Conservation (phyloP, 306 rosid species). For the Quercus parvula region DNA sequence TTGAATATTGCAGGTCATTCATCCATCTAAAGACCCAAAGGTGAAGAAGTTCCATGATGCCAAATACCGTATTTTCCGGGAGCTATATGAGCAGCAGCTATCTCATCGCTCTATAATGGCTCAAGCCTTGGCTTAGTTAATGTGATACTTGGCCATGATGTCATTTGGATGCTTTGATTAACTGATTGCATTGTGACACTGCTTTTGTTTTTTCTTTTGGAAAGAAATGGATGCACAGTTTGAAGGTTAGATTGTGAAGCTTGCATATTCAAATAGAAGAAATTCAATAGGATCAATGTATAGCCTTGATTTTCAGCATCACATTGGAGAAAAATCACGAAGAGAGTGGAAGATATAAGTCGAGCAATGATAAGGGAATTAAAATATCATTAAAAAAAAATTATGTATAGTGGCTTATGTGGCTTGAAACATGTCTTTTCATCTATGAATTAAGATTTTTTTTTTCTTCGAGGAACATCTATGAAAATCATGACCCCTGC, state of each 20-base stretch:
- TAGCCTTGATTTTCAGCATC: not conserved
- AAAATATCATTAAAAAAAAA: not conserved
- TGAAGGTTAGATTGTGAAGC: not conserved
- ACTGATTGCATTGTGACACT: not conserved
- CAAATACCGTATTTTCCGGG: constrained; percentile 70
- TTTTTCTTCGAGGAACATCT: too few species aligned
- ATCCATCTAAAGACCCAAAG: constrained; percentile 80
- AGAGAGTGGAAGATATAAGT: not conserved
- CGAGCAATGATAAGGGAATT: not conserved
- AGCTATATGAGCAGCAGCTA: constrained; percentile 80
- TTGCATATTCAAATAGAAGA: not conserved
- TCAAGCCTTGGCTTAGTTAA: constrained; percentile 55
- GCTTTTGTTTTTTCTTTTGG: not conserved
- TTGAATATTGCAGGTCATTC: constrained; percentile 56
- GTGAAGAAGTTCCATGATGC: constrained; percentile 85
- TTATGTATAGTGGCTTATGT: too few species aligned
- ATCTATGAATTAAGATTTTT: too few species aligned
- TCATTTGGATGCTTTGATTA: not conserved
- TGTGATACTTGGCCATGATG: constrained; percentile 14
- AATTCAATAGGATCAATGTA: not conserved
- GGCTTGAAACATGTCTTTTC: too few species aligned
- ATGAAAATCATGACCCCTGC: too few species aligned
- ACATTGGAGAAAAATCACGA: not conserved
- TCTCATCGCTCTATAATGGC: constrained; percentile 74
- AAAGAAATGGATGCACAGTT: not conserved